Conservation (phyloP, 129 eudicot species). For the carrot (Daucus carota) region DNA sequence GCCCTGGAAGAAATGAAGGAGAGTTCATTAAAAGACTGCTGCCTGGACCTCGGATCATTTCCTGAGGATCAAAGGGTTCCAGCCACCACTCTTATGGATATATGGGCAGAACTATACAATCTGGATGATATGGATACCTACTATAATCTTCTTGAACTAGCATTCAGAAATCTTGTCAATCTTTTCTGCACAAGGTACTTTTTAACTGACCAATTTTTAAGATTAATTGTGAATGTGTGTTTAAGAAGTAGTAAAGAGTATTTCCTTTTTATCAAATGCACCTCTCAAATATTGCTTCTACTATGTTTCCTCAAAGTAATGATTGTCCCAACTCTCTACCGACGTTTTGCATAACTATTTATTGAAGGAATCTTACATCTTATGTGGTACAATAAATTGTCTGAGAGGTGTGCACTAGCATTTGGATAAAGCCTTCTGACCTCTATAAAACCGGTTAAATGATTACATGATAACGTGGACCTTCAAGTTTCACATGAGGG, state of each 20-base stretch:
- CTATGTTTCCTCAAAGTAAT: neutral
- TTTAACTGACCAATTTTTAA: neutral
- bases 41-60: constrained; percentile 36
- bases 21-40: constrained; percentile 14
- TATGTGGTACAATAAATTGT: neutral
- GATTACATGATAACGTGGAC: neutral
- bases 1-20: constrained; percentile 16
- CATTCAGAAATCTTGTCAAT: constrained; percentile 27
- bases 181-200: constrained; percentile 8
- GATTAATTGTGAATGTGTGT: neutral
- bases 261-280: neutral
- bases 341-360: neutral
- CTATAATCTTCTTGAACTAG: constrained; percentile 16
- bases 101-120: constrained; percentile 39
- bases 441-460: too few species aligned
- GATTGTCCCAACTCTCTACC: neutral
- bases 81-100: constrained; percentile 27
- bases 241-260: neutral
- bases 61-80: constrained; percentile 43
- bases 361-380: too few species aligned
- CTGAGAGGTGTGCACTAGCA: neutral
- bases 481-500: neutral
- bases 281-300: neutral
- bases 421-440: neutral
- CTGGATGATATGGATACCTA: constrained; percentile 28